Conservation (phyloP, 208 protist genomes). For the Novymonas esmeraldas region DNA sequence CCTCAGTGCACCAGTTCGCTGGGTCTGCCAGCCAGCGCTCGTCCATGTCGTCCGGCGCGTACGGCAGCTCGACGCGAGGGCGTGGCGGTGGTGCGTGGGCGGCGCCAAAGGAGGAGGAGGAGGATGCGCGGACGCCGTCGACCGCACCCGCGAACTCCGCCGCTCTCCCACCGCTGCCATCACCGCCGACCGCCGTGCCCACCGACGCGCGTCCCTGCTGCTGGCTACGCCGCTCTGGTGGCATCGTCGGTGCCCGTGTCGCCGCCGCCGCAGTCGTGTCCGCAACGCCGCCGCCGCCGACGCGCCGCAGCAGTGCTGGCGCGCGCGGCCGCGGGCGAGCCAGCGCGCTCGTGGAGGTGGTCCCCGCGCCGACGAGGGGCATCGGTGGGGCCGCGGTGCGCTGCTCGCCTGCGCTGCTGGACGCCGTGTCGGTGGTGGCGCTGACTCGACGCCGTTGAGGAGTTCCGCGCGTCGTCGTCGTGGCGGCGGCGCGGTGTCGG, state of each 20-base stretch:
- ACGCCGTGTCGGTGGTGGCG: background rate
- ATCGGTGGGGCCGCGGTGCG: background rate
- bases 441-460: background rate
- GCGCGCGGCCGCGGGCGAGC: slow-evolving; percentile 7
- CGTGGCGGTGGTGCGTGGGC: background rate
- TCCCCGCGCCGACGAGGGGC: too few relatives aligned
- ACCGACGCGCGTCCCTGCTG: too few relatives aligned
- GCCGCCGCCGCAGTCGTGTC: too few relatives aligned
- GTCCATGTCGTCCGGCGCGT: slow-evolving; percentile 31
- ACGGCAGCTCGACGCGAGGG: background rate
- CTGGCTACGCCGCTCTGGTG: too few relatives aligned
- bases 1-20: slow-evolving; percentile 16
- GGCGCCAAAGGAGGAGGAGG: background rate
- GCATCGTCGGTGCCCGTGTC: too few relatives aligned
- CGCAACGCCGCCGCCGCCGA: too few relatives aligned
- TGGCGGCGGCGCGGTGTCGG: too few relatives aligned
- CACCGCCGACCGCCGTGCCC: too few relatives aligned
- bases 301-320: slow-evolving; percentile 2
- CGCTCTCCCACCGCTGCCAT: too few relatives aligned
- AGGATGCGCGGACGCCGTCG: background rate
- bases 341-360: background rate
- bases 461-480: too few relatives aligned
- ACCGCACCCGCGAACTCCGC: background rate
- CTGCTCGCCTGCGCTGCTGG: too few relatives aligned
- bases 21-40: slow-evolving; percentile 11